Percentiles rank a stretch among this genome's conserved stretches.
Evolutionary conservation across 139 green algal genomes (phyloP).

Genomic region (Micractinium sp.): DNA sequence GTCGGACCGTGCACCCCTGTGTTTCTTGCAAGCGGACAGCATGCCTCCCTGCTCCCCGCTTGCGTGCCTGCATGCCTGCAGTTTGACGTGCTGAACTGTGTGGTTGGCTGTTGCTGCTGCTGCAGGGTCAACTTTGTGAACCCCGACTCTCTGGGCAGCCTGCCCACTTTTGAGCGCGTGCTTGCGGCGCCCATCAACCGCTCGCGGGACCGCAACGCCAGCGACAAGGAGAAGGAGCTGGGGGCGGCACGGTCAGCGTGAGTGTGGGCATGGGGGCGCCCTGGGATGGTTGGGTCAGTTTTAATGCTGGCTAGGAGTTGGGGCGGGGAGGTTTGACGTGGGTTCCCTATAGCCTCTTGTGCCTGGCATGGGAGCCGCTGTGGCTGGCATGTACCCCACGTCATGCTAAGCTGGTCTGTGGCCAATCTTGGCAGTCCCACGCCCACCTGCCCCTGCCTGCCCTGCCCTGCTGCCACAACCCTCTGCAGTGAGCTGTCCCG

Average conservation of each 20-base stretch:
- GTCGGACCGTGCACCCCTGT: too few species aligned
- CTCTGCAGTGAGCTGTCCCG: constrained; percentile 63
- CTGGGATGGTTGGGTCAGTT: too few species aligned
- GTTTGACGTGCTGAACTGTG: constrained; percentile 58
- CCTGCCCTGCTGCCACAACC: neutral
- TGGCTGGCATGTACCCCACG: too few species aligned
- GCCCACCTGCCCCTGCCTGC: neutral
- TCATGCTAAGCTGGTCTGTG: too few species aligned
- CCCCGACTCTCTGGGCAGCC: constrained; percentile 69
- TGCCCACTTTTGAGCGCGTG: constrained; percentile 75
- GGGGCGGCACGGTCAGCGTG: constrained; percentile 63
- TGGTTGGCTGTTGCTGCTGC: neutral
- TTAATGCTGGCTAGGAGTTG: too few species aligned
- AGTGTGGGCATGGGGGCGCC: neutral
- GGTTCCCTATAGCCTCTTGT: too few species aligned
- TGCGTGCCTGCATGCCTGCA: constrained; percentile 5
- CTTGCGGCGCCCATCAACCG: constrained; percentile 72
- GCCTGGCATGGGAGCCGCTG: too few species aligned
- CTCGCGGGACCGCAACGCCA: constrained; percentile 67
- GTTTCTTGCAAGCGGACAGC: neutral
- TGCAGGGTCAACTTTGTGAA: constrained; percentile 65
- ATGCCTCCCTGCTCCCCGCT: neutral
- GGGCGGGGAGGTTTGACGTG: too few species aligned
- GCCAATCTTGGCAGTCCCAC: too few species aligned
- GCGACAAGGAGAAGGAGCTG: constrained; percentile 62